Evolutionary conservation across 2,329 filamentous ascomycete genomes (phyloP).

Genomic region (Talaromyces rugulosus): DNA sequence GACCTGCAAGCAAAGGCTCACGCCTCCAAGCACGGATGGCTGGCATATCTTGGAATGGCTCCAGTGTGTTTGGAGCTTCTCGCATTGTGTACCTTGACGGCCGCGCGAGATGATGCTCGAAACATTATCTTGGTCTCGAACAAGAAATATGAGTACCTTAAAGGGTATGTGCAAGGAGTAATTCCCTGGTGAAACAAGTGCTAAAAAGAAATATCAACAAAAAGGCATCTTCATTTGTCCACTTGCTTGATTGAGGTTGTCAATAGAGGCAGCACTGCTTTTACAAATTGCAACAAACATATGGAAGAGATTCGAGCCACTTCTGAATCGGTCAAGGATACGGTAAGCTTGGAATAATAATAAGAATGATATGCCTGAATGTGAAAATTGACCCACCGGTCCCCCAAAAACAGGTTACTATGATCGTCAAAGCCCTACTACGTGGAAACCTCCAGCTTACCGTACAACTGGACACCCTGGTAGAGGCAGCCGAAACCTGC

Average conservation of each 20-base stretch:
- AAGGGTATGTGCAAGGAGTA: background rate
- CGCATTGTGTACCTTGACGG: background rate
- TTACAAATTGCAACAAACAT: background rate
- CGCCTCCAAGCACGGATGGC: background rate
- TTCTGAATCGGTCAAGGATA: background rate
- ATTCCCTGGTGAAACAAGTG: background rate
- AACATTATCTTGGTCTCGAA: background rate
- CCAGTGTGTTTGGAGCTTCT: background rate
- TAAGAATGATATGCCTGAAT: background rate
- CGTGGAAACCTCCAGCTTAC: background rate
- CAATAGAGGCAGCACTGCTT: background rate
- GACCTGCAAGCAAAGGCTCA: background rate
- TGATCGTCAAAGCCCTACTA: background rate
- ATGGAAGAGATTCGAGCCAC: background rate
- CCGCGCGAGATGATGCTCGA: background rate
- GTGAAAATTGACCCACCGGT: background rate
- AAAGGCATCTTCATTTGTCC: background rate
- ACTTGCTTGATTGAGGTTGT: background rate
- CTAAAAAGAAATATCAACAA: background rate
- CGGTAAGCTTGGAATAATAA: background rate
- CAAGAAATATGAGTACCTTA: background rate
- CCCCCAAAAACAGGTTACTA: background rate
- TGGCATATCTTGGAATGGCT: slow-evolving; percentile 1
- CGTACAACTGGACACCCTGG: background rate
- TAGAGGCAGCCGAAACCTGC: background rate